Percentiles rank a stretch among this genome's conserved stretches.
These are phyloP conservation scores for Cokeromyces recurvatus DNA, from an alignment of 371 early-diverging fungal species.

Conservation along the genomic window DNA sequence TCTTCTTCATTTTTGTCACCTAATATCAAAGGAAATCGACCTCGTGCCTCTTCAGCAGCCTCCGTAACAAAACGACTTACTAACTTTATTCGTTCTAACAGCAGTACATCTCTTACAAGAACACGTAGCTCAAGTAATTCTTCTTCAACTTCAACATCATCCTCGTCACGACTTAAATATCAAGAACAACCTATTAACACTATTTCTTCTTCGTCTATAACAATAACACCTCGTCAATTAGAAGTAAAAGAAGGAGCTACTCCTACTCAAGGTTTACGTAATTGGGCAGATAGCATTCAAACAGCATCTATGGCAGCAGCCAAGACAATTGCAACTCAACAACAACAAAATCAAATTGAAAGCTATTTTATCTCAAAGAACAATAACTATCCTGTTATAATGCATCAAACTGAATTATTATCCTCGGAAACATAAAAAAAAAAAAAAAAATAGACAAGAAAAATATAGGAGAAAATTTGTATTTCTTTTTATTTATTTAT, in stretches of 20 bases:
- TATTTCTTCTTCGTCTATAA: background rate
- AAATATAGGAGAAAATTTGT: too few species aligned
- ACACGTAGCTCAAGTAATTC: slow-evolving; percentile 8
- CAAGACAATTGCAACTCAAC: background rate
- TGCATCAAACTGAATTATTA: too few species aligned
- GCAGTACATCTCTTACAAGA: slow-evolving; percentile 3
- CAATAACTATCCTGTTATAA: too few species aligned
- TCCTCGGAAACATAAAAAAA: too few species aligned
- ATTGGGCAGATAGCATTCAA: slow-evolving; percentile 8
- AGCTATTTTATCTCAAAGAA: background rate
- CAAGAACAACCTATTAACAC: too few species aligned
- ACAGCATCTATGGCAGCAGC: background rate
- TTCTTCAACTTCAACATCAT: slow-evolving; percentile 3
- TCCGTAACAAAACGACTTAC: slow-evolving; percentile 21
- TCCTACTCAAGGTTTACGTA: background rate
- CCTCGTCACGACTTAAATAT: background rate
- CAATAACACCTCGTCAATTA: background rate
- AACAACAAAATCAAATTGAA: slow-evolving; percentile 2
- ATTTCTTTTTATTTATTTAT: too few species aligned
- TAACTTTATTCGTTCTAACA: slow-evolving; percentile 17
- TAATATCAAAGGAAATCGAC: slow-evolving; percentile 3
- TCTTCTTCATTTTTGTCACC: background rate
- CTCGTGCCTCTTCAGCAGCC: slow-evolving; percentile 19
- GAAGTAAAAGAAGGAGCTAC: background rate
- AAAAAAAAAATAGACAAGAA: too few species aligned